A percentile compares a stretch with the other conserved stretches of the same genome.
These are phyloP conservation scores for Aurinia saxatilis DNA, from an alignment of 345 rosid species.

Conservation along the genomic window DNA sequence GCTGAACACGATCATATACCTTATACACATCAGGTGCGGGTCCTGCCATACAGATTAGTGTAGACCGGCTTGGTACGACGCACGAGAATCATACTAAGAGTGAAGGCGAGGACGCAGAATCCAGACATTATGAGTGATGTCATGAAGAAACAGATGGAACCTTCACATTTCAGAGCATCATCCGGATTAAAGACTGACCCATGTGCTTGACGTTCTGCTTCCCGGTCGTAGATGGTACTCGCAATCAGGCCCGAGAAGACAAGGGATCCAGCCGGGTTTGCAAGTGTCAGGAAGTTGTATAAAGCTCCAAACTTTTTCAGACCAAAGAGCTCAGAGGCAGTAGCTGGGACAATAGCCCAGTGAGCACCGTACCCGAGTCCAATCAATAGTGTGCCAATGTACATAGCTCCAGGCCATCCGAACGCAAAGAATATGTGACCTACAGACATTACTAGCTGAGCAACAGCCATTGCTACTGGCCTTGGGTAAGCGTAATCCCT, in stretches of 20 bases:
- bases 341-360: slow-evolving; percentile 97
- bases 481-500: slow-evolving; percentile 94
- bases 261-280: slow-evolving; percentile 94
- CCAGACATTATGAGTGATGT: slow-evolving; percentile 95
- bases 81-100: slow-evolving; percentile 87
- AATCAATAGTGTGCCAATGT: slow-evolving; percentile 78
- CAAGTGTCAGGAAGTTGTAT: slow-evolving; percentile 92
- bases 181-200: slow-evolving; percentile 29
- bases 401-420: slow-evolving; percentile 93
- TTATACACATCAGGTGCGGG: slow-evolving; percentile 29
- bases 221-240: slow-evolving; percentile 75
- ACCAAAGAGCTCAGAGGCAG: slow-evolving; percentile 96
- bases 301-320: slow-evolving; percentile 87
- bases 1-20: slow-evolving; percentile 5
- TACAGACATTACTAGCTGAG: slow-evolving; percentile 79
- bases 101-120: slow-evolving; percentile 59
- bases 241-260: slow-evolving; percentile 90
- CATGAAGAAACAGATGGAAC: slow-evolving; percentile 83
- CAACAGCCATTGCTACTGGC: slow-evolving; percentile 71
- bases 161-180: slow-evolving; percentile 64
- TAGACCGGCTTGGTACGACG: slow-evolving; percentile 77
- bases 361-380: slow-evolving; percentile 98
- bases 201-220: slow-evolving; percentile 81
- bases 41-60: slow-evolving; percentile 71
- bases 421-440: slow-evolving; percentile 86